phyloP scores from a whole-genome alignment of 768 basidiomycete genomes.

The Lyophyllum semitale region DNA sequence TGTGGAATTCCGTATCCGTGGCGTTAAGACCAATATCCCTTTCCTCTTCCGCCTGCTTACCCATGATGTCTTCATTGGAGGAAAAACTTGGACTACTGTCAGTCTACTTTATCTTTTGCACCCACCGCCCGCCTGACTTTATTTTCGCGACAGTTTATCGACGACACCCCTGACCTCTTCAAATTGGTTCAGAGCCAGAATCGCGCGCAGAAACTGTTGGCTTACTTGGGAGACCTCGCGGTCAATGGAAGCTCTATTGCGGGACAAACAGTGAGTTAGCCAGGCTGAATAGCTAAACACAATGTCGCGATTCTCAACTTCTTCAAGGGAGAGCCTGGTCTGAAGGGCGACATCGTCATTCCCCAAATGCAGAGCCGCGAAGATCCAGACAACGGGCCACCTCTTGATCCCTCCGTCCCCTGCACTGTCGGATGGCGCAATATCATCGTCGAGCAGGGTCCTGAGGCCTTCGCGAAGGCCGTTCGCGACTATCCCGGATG shows the following conservation, averaged over 20 bases:
- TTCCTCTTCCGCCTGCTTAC: constrained; percentile 98
- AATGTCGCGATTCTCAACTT: background rate
- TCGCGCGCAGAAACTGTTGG: constrained; percentile 95
- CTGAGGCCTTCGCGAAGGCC: constrained; percentile 97
- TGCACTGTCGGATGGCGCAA: constrained; percentile 95
- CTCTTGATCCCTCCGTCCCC: constrained; percentile 78
- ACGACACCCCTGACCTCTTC: constrained; percentile 99
- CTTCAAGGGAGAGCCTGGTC: constrained; percentile 83
- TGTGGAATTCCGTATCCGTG: constrained; percentile 99
- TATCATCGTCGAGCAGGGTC: constrained; percentile 97
- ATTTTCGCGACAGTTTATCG: constrained; percentile 77
- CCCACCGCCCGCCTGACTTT: background rate
- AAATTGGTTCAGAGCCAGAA: constrained; percentile 97
- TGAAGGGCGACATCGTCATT: constrained; percentile 83
- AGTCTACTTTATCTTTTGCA: background rate
- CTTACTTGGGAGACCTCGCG: constrained; percentile 95
- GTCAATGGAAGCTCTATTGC: constrained; percentile 99
- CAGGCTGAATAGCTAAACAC: background rate
- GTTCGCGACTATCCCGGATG: constrained; percentile 94
- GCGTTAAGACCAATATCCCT: constrained; percentile 99
- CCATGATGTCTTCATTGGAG: constrained; percentile 93
- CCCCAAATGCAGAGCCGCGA: constrained; percentile 80
- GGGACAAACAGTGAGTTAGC: constrained; percentile 69
- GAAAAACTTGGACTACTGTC: constrained; percentile 95
- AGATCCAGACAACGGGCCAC: constrained; percentile 65